Conservation (phyloP, 2,329 filamentous ascomycete genomes). For the Pseudogymnoascus destructans region DNA sequence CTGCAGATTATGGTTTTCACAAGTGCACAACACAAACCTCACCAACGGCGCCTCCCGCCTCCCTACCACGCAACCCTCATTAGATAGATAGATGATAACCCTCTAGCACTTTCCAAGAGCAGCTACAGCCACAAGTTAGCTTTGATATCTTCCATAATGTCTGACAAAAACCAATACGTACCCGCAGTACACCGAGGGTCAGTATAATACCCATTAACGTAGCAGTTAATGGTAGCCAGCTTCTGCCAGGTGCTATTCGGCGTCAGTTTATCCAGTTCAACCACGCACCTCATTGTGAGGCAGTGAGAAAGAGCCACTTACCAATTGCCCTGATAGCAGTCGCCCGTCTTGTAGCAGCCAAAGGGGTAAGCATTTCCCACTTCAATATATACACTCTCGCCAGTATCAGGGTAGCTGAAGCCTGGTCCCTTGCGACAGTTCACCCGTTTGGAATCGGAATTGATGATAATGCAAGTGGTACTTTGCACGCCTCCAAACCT, state of each 20-base stretch:
- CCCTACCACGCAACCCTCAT: neutral
- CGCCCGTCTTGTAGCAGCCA: neutral
- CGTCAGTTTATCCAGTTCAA: neutral
- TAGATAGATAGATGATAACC: neutral
- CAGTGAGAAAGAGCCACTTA: neutral
- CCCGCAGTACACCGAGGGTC: neutral
- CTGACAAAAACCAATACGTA: neutral
- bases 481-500: neutral
- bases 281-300: neutral
- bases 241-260: neutral
- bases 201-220: neutral
- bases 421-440: neutral
- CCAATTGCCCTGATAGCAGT: neutral
- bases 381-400: neutral
- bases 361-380: neutral
- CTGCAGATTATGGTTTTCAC: neutral
- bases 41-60: neutral
- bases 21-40: neutral
- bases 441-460: neutral
- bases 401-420: neutral
- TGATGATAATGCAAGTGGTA: neutral
- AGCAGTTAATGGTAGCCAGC: neutral
- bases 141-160: neutral
- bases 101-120: neutral
- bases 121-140: neutral